Conservation (phyloP, 2,329 filamentous ascomycete species). For the Cryphonectria carpinicola region DNA sequence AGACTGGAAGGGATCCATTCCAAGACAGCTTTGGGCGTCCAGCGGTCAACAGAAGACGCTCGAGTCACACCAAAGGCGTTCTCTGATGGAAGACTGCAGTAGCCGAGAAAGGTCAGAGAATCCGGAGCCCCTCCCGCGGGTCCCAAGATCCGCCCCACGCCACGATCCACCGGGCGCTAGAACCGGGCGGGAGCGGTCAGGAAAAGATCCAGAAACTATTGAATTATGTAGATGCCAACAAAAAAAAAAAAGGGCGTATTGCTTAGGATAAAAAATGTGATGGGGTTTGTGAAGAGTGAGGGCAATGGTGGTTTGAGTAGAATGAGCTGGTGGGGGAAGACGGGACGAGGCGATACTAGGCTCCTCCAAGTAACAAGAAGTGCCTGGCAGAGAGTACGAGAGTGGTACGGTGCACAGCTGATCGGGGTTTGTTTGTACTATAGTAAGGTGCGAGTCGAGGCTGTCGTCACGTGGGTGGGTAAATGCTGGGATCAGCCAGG, state of each 20-base stretch:
- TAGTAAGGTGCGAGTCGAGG: neutral
- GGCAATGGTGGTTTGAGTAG: neutral
- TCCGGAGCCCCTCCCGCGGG: constrained; percentile 8
- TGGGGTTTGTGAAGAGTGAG: neutral
- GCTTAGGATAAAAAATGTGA: neutral
- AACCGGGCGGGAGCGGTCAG: constrained; percentile 26
- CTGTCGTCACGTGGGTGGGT: constrained; percentile 9
- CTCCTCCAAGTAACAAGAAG: neutral
- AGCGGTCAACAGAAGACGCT: constrained; percentile 9
- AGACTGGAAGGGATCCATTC: neutral
- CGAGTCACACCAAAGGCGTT: neutral
- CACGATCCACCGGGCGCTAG: constrained; percentile 19
- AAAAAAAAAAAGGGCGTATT: neutral
- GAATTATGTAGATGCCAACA: neutral
- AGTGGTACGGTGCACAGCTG: neutral
- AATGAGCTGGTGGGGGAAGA: neutral
- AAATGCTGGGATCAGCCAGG: constrained; percentile 19
- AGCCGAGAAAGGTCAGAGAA: constrained; percentile 13
- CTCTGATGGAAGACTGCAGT: neutral
- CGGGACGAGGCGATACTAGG: neutral
- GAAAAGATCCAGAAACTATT: constrained; percentile 16
- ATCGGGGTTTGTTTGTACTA: neutral
- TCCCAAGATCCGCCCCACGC: constrained; percentile 23
- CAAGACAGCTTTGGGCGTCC: neutral
- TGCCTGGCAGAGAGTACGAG: neutral